Percentiles rank a stretch among this genome's conserved stretches.
Evolutionary conservation across 495 filamentous ascomycete genomes (phyloP).

Genomic region (Parathielavia appendiculata): DNA sequence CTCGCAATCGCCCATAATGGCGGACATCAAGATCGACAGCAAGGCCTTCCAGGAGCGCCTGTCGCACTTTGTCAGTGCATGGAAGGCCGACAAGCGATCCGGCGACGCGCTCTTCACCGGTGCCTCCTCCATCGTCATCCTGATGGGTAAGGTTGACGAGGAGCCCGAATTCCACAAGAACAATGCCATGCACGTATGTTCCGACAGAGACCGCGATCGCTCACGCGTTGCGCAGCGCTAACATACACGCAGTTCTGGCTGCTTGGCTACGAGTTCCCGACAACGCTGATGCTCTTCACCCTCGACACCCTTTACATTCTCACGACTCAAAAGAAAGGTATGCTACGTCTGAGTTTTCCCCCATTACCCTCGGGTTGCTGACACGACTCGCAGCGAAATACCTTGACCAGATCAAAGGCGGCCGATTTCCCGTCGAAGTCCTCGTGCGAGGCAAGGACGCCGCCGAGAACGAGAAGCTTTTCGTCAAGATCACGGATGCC

Average conservation of each 20-base stretch:
- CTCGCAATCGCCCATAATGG: constrained; percentile 43
- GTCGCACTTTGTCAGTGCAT: constrained; percentile 75
- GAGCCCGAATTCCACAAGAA: constrained; percentile 80
- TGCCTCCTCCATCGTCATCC: constrained; percentile 74
- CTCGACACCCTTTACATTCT: constrained; percentile 81
- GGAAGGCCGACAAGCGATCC: constrained; percentile 89
- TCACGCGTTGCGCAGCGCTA: constrained; percentile 12
- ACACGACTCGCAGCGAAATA: constrained; percentile 65
- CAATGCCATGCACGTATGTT: constrained; percentile 86
- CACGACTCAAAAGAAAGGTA: constrained; percentile 96
- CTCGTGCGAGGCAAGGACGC: constrained; percentile 84
- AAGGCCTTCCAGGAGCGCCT: constrained; percentile 87
- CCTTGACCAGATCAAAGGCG: constrained; percentile 84
- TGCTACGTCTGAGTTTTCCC: not conserved
- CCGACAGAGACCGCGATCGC: not conserved
- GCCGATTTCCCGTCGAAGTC: constrained; percentile 85
- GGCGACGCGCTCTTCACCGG: constrained; percentile 78
- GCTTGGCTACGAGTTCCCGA: constrained; percentile 96
- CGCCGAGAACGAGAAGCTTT: constrained; percentile 80
- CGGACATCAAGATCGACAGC: constrained; percentile 82
- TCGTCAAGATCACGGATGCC: constrained; percentile 69
- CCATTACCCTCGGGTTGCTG: constrained; percentile 10
- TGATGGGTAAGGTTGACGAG: constrained; percentile 93
- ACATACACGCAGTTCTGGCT: constrained; percentile 77
- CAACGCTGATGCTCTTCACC: constrained; percentile 88